Conservation (phyloP, 768 basidiomycete species). For the Lactarius hengduanensis region DNA sequence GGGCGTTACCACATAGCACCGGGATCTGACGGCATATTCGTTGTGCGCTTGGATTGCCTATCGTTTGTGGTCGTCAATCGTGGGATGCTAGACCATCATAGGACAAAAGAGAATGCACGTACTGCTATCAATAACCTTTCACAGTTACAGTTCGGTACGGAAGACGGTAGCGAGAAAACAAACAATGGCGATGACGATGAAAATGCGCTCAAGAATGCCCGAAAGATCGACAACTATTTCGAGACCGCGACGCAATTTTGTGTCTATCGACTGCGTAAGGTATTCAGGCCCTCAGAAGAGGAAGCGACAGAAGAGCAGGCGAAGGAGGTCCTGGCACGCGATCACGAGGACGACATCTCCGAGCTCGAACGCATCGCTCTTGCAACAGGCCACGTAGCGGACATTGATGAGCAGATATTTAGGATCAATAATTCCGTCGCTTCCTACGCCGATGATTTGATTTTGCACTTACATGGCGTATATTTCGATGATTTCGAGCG, state of each 20-base stretch:
- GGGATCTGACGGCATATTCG: neutral
- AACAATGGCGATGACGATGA: neutral
- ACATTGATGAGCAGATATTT: neutral
- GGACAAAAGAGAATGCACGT: neutral
- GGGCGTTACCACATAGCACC: neutral
- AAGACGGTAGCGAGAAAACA: neutral
- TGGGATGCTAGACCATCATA: neutral
- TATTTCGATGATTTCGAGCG: neutral
- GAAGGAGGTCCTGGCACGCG: neutral
- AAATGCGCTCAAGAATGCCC: neutral
- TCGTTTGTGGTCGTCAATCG: neutral
- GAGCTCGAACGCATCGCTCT: neutral
- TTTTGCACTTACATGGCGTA: neutral
- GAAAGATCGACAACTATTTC: neutral
- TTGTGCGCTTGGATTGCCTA: neutral
- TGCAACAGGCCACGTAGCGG: rapidly evolving
- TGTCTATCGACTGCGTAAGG: neutral
- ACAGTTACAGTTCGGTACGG: neutral
- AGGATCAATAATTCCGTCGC: rapidly evolving
- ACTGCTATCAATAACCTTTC: neutral
- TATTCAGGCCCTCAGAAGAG: neutral
- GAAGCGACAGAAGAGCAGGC: neutral
- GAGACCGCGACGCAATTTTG: neutral
- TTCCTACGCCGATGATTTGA: neutral
- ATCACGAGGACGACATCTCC: neutral